phyloP scores from a whole-genome alignment of 1,284 basidiomycete species.

The Cryptococcus sp. region DNA sequence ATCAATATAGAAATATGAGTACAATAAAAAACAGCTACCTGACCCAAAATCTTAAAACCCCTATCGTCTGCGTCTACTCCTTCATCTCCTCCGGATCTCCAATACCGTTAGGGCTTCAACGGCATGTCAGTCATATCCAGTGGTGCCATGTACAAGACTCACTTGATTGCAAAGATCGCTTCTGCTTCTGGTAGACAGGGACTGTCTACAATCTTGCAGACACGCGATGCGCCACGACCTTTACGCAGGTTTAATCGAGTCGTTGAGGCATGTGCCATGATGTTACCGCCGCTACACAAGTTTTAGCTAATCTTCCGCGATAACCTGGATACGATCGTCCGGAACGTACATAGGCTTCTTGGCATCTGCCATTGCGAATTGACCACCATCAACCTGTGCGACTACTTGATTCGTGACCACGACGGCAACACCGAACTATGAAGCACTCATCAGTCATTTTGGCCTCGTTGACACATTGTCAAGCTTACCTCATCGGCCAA shows the following conservation, averaged over 20 bases:
- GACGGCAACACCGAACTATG: constrained; percentile 92
- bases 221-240: constrained; percentile 85
- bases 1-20: not conserved
- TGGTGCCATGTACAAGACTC: constrained; percentile 18
- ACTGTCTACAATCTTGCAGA: constrained; percentile 97
- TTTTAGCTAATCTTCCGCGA: constrained; percentile 16
- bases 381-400: constrained; percentile 91
- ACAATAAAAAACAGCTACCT: not conserved
- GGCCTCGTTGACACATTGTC: not conserved
- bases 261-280: constrained; percentile 93
- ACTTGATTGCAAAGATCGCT: constrained; percentile 89
- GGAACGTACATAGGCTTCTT: constrained; percentile 82
- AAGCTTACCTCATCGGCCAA: constrained; percentile 86
- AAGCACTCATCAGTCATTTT: constrained; percentile 3
- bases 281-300: constrained; percentile 73
- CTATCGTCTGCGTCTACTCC: constrained; percentile 11
- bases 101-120: constrained; percentile 67
- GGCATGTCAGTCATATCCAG: constrained; percentile 14
- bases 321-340: not conserved
- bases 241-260: constrained; percentile 94
- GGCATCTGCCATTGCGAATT: constrained; percentile 78
- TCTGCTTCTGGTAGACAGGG: constrained; percentile 97
- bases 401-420: constrained; percentile 99
- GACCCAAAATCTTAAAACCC: not conserved
- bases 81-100: constrained; percentile 86